Evolutionary conservation across 208 protist genomes (phyloP).

Genomic region (Leptomonas pyrrhocoris): DNA sequence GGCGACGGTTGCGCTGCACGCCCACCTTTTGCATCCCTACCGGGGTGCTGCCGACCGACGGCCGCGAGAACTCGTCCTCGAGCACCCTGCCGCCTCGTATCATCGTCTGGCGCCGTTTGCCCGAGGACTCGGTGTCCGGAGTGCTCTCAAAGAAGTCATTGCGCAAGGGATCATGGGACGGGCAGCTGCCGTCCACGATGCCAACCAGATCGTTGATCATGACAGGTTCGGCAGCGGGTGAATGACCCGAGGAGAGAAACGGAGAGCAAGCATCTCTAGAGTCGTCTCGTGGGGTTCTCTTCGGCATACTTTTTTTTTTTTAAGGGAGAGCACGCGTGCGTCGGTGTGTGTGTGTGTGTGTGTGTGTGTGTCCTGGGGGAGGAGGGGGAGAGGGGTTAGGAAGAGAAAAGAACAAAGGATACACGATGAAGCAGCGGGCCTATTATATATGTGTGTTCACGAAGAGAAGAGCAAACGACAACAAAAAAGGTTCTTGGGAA

Average conservation of each 20-base stretch:
- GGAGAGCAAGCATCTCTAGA: not conserved
- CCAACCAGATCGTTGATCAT: not conserved
- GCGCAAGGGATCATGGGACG: not conserved
- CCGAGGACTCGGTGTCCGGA: not conserved
- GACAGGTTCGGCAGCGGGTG: not conserved
- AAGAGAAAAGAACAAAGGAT: no score
- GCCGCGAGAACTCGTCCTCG: not conserved
- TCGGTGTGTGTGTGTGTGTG: no score
- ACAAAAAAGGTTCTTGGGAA: conserved; percentile 13
- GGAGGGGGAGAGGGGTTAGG: no score
- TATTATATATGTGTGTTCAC: no score
- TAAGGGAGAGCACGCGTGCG: no score
- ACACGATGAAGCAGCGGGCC: not conserved
- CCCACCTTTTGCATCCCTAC: not conserved
- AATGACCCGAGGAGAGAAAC: conserved; percentile 12
- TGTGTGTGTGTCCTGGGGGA: no score
- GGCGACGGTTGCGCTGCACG: conserved; percentile 12
- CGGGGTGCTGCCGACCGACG: not conserved
- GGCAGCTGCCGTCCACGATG: conserved; percentile 9
- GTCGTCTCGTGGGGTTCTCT: no score
- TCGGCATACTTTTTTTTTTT: not conserved
- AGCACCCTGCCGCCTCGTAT: not conserved
- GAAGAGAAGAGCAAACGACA: not conserved
- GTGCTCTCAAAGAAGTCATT: not conserved
- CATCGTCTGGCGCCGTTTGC: not conserved